Percentiles rank a stretch among this genome's conserved stretches.
phyloP scores from a whole-genome alignment of 2,329 filamentous ascomycete genomes.

The Pseudogymnoascus destructans region DNA sequence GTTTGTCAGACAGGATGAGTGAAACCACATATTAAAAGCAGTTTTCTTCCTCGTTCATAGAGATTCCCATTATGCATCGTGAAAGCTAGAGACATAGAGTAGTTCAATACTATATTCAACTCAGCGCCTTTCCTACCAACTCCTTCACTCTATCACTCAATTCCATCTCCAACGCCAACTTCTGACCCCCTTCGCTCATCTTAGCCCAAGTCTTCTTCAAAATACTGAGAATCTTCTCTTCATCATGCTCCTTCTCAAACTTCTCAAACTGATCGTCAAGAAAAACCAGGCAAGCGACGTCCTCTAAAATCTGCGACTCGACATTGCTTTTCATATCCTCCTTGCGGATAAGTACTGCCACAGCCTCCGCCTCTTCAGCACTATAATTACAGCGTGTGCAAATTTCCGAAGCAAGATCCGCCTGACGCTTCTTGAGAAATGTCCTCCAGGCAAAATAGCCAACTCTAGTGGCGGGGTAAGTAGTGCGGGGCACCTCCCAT shows the following conservation, averaged over 20 bases:
- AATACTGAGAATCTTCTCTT: constrained; percentile 63
- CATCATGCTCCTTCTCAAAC: constrained; percentile 60
- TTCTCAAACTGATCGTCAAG: constrained; percentile 75
- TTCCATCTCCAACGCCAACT: constrained; percentile 51
- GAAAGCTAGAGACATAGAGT: neutral
- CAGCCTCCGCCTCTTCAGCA: constrained; percentile 41
- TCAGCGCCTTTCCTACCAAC: constrained; percentile 50
- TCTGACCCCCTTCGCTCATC: constrained; percentile 51
- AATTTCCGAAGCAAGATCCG: constrained; percentile 43
- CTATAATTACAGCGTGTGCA: constrained; percentile 31
- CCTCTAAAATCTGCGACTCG: constrained; percentile 66
- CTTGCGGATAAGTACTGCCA: constrained; percentile 65
- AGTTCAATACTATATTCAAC: neutral
- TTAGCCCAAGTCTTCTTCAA: constrained; percentile 64
- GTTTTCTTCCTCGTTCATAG: neutral
- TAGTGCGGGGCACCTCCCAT: constrained; percentile 67
- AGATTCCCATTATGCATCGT: neutral
- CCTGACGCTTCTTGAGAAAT: constrained; percentile 59
- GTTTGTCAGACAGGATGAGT: constrained; percentile 23
- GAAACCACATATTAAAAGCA: neutral
- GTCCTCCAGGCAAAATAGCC: constrained; percentile 75
- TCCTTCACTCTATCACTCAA: constrained; percentile 48
- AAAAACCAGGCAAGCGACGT: constrained; percentile 78
- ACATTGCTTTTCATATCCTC: constrained; percentile 52
- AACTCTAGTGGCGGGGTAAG: constrained; percentile 58